Percentiles rank a stretch among this genome's conserved stretches.
phyloP scores from a whole-genome alignment of 2,329 filamentous ascomycete genomes.

The Dactylellina cionopaga region DNA sequence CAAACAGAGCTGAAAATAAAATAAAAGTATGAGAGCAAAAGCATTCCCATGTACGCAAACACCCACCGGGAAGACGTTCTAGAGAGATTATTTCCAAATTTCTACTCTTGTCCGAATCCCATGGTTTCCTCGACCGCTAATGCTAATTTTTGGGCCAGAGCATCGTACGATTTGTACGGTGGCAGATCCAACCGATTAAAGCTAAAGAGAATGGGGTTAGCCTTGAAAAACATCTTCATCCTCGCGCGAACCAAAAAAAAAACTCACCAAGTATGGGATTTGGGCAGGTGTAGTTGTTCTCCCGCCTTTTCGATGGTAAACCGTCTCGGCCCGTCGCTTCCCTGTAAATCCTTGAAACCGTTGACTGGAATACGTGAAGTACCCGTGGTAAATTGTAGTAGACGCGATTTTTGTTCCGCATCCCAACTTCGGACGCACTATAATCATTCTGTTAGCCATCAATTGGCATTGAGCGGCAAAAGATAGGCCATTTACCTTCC shows the following conservation, averaged over 20 bases:
- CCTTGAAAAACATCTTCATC: constrained; percentile 51
- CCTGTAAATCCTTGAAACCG: constrained; percentile 98
- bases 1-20: constrained; percentile 24
- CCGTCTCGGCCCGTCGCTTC: constrained; percentile 90
- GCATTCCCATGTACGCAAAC: constrained; percentile 32
- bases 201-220: constrained; percentile 63
- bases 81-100: constrained; percentile 7
- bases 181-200: constrained; percentile 98
- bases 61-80: constrained; percentile 8
- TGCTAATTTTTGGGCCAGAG: constrained; percentile 86
- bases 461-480: background rate
- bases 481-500: constrained; percentile 71
- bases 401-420: constrained; percentile 94
- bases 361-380: constrained; percentile 98
- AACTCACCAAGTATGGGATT: constrained; percentile 95
- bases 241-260: constrained; percentile 35
- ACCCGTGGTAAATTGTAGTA: constrained; percentile 96
- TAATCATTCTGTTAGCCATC: constrained; percentile 48
- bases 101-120: constrained; percentile 96
- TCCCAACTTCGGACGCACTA: constrained; percentile 90
- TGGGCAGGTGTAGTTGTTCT: constrained; percentile 87
- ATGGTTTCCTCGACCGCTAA: constrained; percentile 99
- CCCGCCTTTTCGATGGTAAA: constrained; percentile 99
- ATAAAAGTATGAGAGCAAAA: constrained; percentile 29
- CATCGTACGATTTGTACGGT: constrained; percentile 87